These are phyloP conservation scores for Calocybe gangraenosa DNA, from an alignment of 768 basidiomycete species.

Conservation along the genomic window DNA sequence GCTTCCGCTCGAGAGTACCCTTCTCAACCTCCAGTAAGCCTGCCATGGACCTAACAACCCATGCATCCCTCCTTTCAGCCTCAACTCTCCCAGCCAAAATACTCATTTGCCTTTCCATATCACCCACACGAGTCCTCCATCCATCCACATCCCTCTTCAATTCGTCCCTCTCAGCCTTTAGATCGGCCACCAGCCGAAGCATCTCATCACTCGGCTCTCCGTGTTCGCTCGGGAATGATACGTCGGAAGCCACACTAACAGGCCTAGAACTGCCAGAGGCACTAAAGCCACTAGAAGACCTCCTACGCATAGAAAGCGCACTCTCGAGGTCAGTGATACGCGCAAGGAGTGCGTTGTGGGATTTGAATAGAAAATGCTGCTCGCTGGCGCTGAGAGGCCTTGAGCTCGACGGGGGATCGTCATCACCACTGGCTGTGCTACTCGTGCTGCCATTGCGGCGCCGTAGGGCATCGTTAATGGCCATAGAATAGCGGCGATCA, in stretches of 20 bases:
- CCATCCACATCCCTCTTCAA: constrained; percentile 85
- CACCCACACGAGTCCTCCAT: constrained; percentile 74
- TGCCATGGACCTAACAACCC: constrained; percentile 74
- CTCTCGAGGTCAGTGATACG: constrained; percentile 81
- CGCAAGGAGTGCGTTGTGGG: constrained; percentile 76
- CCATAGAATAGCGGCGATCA: constrained; percentile 36
- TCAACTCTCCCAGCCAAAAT: constrained; percentile 69
- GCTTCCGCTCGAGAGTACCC: constrained; percentile 44
- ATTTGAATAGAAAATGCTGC: constrained; percentile 83
- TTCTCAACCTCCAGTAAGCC: constrained; percentile 68
- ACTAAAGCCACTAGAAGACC: constrained; percentile 28
- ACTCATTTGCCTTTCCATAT: constrained; percentile 67
- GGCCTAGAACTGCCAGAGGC: constrained; percentile 42
- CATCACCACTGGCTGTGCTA: constrained; percentile 28
- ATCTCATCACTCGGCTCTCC: constrained; percentile 73
- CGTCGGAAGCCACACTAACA: constrained; percentile 47
- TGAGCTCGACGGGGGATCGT: constrained; percentile 36
- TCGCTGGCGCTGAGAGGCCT: constrained; percentile 67
- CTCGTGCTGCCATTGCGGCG: constrained; percentile 28
- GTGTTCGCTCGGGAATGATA: constrained; percentile 29
- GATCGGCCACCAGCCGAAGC: constrained; percentile 66
- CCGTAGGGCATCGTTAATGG: constrained; percentile 20
- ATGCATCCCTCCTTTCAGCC: constrained; percentile 75
- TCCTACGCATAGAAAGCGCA: constrained; percentile 45
- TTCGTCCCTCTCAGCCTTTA: constrained; percentile 87